Evolutionary conservation across 1,284 basidiomycete genomes (phyloP).

Genomic region (Ceratobasidium sp.): DNA sequence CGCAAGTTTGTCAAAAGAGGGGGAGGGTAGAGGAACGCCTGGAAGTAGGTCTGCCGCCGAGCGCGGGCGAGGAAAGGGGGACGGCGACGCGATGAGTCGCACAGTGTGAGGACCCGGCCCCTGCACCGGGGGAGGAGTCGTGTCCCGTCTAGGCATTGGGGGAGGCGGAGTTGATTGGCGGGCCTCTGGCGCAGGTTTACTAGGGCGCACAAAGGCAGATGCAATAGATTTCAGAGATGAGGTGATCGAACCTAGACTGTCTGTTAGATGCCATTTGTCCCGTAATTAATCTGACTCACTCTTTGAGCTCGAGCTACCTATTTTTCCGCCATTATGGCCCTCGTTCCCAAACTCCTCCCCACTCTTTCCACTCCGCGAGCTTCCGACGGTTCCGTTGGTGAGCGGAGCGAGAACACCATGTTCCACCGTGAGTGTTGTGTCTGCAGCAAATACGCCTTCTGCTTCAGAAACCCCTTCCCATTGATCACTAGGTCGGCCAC

Average conservation of each 20-base stretch:
- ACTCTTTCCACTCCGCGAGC: slow-evolving; percentile 9
- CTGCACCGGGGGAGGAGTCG: slow-evolving; percentile 29
- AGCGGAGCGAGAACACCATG: neutral
- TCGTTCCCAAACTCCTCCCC: slow-evolving; percentile 11
- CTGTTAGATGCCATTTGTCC: too few species aligned
- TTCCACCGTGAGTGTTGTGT: neutral
- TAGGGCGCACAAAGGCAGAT: slow-evolving; percentile 72
- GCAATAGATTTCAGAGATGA: slow-evolving; percentile 57
- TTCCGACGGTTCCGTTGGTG: slow-evolving; percentile 7
- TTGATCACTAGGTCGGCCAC: slow-evolving; percentile 71
- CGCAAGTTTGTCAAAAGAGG: slow-evolving; percentile 21
- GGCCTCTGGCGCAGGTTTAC: slow-evolving; percentile 72
- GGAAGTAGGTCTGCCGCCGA: slow-evolving; percentile 34
- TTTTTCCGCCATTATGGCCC: neutral
- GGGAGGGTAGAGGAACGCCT: slow-evolving; percentile 29
- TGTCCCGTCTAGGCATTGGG: neutral
- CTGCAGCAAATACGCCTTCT: slow-evolving; percentile 15
- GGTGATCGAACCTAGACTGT: slow-evolving; percentile 34
- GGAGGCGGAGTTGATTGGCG: slow-evolving; percentile 11
- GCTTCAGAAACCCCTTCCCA: slow-evolving; percentile 84
- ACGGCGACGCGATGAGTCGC: slow-evolving; percentile 31
- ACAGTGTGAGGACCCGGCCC: slow-evolving; percentile 30
- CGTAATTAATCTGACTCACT: neutral
- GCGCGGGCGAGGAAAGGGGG: slow-evolving; percentile 18
- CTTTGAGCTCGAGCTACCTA: slow-evolving; percentile 17